A percentile compares a stretch with the other conserved stretches of the same genome.
Evolutionary conservation across 1,284 basidiomycete species (phyloP).

Genomic region (Sanghuangporus weigelae): DNA sequence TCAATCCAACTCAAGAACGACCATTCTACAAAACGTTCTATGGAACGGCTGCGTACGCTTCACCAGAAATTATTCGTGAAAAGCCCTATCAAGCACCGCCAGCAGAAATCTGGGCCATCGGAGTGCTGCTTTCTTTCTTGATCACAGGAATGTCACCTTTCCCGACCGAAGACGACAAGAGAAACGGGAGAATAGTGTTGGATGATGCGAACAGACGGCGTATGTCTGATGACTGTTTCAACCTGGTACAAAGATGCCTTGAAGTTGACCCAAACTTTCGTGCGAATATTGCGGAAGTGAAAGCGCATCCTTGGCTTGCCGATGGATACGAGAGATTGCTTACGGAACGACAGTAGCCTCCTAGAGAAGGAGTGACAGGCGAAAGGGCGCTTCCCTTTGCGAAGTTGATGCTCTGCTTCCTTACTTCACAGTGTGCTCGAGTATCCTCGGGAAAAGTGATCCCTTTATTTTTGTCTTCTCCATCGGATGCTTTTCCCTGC

Average conservation of each 20-base stretch:
- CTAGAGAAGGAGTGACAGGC: neutral
- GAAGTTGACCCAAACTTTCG: constrained; percentile 34
- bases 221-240: constrained; percentile 28
- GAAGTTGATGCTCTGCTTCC: neutral
- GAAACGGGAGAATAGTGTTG: constrained; percentile 29
- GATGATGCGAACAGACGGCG: constrained; percentile 1
- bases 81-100: constrained; percentile 45
- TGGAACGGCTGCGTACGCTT: constrained; percentile 77
- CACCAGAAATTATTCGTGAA: constrained; percentile 77
- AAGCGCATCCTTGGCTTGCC: constrained; percentile 38
- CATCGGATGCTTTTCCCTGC: too few species aligned
- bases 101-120: constrained; percentile 48
- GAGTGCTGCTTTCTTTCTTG: constrained; percentile 44
- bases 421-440: neutral
- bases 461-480: too few species aligned
- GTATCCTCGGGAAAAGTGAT: neutral
- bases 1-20: constrained; percentile 57
- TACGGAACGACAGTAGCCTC: neutral
- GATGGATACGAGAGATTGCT: constrained; percentile 6
- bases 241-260: constrained; percentile 38
- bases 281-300: constrained; percentile 35
- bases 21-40: constrained; percentile 75
- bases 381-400: neutral
- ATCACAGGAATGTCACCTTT: constrained; percentile 46
- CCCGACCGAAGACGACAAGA: constrained; percentile 33